Percentiles rank a stretch among this genome's conserved stretches.
phyloP scores from a whole-genome alignment of 352 stramenopile genomes.

The Phytophthora agathidicida region DNA sequence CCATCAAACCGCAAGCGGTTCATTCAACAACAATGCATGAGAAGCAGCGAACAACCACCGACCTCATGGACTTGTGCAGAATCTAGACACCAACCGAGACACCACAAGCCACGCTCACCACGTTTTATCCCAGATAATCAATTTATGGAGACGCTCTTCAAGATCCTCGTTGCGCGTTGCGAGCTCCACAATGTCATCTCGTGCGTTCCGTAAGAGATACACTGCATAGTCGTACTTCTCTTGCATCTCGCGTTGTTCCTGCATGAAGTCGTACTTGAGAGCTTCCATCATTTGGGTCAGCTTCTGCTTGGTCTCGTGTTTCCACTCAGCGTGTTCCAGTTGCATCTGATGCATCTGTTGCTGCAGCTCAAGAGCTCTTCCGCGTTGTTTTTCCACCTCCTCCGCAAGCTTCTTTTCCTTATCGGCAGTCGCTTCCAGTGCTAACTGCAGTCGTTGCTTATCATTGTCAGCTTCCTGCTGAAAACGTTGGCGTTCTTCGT shows the following conservation, averaged over 20 bases:
- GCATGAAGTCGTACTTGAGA: slow-evolving; percentile 57
- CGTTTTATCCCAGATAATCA: slow-evolving; percentile 45
- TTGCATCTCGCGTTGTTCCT: slow-evolving; percentile 55
- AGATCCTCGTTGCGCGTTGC: slow-evolving; percentile 60
- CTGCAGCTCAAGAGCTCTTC: slow-evolving; percentile 52
- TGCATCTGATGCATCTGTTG: slow-evolving; percentile 65
- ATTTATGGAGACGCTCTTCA: slow-evolving; percentile 47
- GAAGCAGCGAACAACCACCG: no score
- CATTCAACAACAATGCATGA: no score
- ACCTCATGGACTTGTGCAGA: no score
- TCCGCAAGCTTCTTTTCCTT: slow-evolving; percentile 84
- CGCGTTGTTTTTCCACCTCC: slow-evolving; percentile 71
- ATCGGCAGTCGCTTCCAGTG: slow-evolving; percentile 57
- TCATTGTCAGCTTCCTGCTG: slow-evolving; percentile 66
- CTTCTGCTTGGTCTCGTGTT: slow-evolving; percentile 46
- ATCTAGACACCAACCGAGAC: no score
- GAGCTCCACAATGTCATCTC: slow-evolving; percentile 70
- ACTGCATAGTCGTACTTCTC: slow-evolving; percentile 57
- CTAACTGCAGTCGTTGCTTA: slow-evolving; percentile 53
- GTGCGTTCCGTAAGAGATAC: slow-evolving; percentile 56
- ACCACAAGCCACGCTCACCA: no score
- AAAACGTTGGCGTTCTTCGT: slow-evolving; percentile 65
- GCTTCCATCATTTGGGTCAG: slow-evolving; percentile 54
- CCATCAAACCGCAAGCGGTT: not conserved
- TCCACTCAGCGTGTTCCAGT: slow-evolving; percentile 64